Evolutionary conservation across 306 rosid species (phyloP), one percentile per base, ranked within the genome.

Genomic region (Begonia fuchsioides): DNA sequence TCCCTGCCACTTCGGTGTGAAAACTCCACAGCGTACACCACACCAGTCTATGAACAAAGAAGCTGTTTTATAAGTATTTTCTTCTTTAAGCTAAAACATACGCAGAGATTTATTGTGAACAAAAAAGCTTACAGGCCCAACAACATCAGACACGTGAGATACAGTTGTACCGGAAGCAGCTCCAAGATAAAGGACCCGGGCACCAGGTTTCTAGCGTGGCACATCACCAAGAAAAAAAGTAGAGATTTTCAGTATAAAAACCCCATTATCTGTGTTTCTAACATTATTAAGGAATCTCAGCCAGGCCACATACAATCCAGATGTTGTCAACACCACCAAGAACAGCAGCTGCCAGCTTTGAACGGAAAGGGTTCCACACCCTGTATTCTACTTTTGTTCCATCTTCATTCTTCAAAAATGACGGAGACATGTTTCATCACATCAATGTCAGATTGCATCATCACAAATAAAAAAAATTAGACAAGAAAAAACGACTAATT

Each of bases 1-100:
- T 90, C 98, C 17, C 95, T 83, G 3, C 98, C 98, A 67, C 96
- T 90, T 53, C 96, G 72, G 18, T 85, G 98, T 10, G 98, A 90
- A 63, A 90, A 90, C 32, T 90, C 98, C 13, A 90, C 96, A 0
- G 98, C 98, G 77, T 90, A 90, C 0, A 92, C 98, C 46, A 77
- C 79, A 43, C 96, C 95, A 1, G 67, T 50, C 98, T 85, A 50
- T 59, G 72, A 16, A 63, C 4, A 50, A 46, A 53, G 13, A 44
- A 15, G 50, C 3, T 10, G 18, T 38, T 11, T 13, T 6, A 12
- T 57, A 48, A 48, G 1, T 32, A 2, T 1, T n/a, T 4, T 9
- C 17, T 10, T 16, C 12, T 9, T 3, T 2, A 26, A 0, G 10
- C 32, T 13, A 9, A 18, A 2, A 12, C 11, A 13, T 9, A 57